phyloP scores from a whole-genome alignment of 2,329 filamentous ascomycete species.

The Colletotrichum somersetense region DNA sequence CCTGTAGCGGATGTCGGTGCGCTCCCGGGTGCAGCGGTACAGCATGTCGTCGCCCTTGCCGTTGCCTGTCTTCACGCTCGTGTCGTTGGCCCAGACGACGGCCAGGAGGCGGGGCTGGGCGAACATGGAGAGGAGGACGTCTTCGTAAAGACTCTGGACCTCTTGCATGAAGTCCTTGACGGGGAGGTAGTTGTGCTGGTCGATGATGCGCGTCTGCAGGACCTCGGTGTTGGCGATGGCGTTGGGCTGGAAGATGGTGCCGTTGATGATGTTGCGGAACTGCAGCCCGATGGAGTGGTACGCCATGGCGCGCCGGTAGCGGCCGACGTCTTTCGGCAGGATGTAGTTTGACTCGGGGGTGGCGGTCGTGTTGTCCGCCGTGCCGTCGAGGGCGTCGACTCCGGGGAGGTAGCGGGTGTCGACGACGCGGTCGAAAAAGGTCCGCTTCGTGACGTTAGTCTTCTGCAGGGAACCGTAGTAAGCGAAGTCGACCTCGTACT shows the following conservation, averaged over 20 bases:
- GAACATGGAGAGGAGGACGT: conserved; percentile 52
- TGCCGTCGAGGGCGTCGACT: conserved; percentile 49
- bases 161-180: conserved; percentile 44
- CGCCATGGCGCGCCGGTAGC: conserved; percentile 49
- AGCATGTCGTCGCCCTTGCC: conserved; percentile 40
- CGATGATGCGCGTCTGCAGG: conserved; percentile 56
- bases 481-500: conserved; percentile 49
- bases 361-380: conserved; percentile 50
- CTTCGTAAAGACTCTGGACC: conserved; percentile 50
- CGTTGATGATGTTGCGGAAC: conserved; percentile 49
- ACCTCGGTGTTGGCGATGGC: conserved; percentile 49
- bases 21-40: conserved; percentile 49
- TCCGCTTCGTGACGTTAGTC: conserved; percentile 43
- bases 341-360: conserved; percentile 47
- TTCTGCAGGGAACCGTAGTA: conserved; percentile 47
- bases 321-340: conserved; percentile 43
- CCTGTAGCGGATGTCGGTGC: conserved; percentile 47
- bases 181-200: conserved; percentile 48
- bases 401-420: conserved; percentile 47
- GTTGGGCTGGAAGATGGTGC: conserved; percentile 47
- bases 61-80: conserved; percentile 43
- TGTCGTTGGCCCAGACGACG: conserved; percentile 49
- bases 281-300: conserved; percentile 51
- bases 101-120: conserved; percentile 51
- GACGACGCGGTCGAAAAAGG: conserved; percentile 46